Evolutionary conservation across 768 basidiomycete genomes (phyloP), one percentile per base, ranked within the genome.

Genomic region (Tephrocybe sp.): DNA sequence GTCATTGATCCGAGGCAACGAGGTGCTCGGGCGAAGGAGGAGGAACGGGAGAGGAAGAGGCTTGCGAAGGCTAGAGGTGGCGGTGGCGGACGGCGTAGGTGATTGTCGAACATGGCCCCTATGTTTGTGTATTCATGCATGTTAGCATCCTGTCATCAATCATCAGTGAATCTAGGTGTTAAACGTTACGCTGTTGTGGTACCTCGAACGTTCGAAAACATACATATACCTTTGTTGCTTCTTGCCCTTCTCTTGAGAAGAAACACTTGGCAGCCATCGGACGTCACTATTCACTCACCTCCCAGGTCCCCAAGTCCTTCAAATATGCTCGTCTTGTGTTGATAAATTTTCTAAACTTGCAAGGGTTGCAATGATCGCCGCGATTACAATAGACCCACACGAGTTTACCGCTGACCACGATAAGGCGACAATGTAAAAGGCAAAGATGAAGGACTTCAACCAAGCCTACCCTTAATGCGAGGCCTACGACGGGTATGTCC

Each of bases 1-100:
- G 90, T 93, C 23, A 93, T 93, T 63, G 91, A 93, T 63, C 90
- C 91, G 0, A 71, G 91, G 52, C 78, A 80, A 42, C 70, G 91
- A 49, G 77, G 85, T 38, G 88, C 87, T 20, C 71, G 80, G 42
- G 91, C 91, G 21, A 82, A 76, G 60, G 87, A 92, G 60, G 91
- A 93, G 62, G 90, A 90, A 59, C 73, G 75, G 58, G 87, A 88
- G 53, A 73, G 84, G 60, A 89, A 84, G 65, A 72, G 69, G 48
- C 71, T 62, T 24, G 53, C 61, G 36, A 72, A 69, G 54, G 66
- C 64, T 14, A 71, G 65, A 18, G 67, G 73, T 36, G 62, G 63
- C 6, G 59, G 64, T 42, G 54, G 65, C 17, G 60, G 67, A n/a
- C 63, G 73, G 30, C 55, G 71, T 45, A 51, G 56, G 38, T 51